These are phyloP conservation scores for Spizellomyces sp. DNA, from an alignment of 192 early-diverging fungal genomes.

Conservation along the genomic window DNA sequence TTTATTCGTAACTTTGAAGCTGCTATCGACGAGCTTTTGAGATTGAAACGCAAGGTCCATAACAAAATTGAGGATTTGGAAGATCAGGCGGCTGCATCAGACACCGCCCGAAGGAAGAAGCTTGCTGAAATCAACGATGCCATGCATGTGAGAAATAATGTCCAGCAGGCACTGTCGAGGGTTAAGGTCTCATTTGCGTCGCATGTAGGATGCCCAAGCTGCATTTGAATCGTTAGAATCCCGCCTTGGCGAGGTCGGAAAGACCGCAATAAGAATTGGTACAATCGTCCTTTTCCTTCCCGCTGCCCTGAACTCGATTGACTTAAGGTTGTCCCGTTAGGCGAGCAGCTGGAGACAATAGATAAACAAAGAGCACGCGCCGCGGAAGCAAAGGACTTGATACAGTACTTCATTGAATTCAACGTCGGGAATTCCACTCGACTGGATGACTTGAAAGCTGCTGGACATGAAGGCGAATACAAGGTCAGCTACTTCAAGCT, in stretches of 20 bases:
- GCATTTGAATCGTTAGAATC: slow-evolving; percentile 87
- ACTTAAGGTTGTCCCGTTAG: slow-evolving; percentile 32
- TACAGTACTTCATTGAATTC: slow-evolving; percentile 93
- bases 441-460: slow-evolving; percentile 72
- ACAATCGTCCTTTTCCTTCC: background rate
- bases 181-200: background rate
- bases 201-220: slow-evolving; percentile 75
- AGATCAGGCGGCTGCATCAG: slow-evolving; percentile 71
- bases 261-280: slow-evolving; percentile 94
- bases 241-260: slow-evolving; percentile 89
- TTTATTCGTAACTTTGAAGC: slow-evolving; percentile 92
- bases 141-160: slow-evolving; percentile 65
- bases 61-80: slow-evolving; percentile 86
- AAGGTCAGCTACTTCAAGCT: slow-evolving; percentile 53
- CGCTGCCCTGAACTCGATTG: background rate
- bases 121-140: slow-evolving; percentile 76
- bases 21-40: slow-evolving; percentile 79
- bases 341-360: slow-evolving; percentile 96
- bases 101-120: slow-evolving; percentile 73
- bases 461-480: slow-evolving; percentile 81
- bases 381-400: slow-evolving; percentile 84
- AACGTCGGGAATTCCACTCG: slow-evolving; percentile 72
- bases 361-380: slow-evolving; percentile 90
- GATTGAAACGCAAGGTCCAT: slow-evolving; percentile 73
- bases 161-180: background rate